These are phyloP conservation scores for Naganishia cerealis DNA, from an alignment of 1,284 basidiomycete genomes.

Conservation along the genomic window DNA sequence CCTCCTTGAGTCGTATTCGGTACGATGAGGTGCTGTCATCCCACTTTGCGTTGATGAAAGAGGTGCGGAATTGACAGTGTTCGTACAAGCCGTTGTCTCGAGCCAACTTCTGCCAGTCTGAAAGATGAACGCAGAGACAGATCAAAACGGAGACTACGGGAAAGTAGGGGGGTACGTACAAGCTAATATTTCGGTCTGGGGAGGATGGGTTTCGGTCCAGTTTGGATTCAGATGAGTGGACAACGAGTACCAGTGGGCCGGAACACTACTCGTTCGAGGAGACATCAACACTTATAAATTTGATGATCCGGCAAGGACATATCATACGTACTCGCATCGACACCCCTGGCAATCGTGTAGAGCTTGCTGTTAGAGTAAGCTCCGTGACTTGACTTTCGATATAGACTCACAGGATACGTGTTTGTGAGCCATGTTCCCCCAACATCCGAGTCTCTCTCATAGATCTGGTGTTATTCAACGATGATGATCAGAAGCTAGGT, in stretches of 20 bases:
- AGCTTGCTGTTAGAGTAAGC: constrained; percentile 18
- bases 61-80: constrained; percentile 29
- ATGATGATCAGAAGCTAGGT: background rate
- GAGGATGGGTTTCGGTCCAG: constrained; percentile 38
- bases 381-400: constrained; percentile 33
- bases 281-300: constrained; percentile 17
- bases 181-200: constrained; percentile 35
- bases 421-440: constrained; percentile 38
- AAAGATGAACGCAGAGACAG: background rate
- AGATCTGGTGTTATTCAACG: constrained; percentile 31
- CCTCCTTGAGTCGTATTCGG: constrained; percentile 20
- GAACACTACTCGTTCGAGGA: constrained; percentile 32
- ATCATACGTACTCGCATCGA: constrained; percentile 43
- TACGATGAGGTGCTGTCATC: constrained; percentile 15
- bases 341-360: constrained; percentile 36
- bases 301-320: background rate
- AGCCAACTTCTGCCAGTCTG: constrained; percentile 33
- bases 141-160: too few relatives aligned
- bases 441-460: constrained; percentile 41
- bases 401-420: constrained; percentile 39
- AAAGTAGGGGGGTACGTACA: constrained; percentile 28
- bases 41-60: constrained; percentile 32
- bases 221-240: constrained; percentile 36
- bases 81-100: constrained; percentile 23
- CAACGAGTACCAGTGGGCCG: constrained; percentile 37